These are phyloP conservation scores for Metschnikowia gelsemii DNA, from an alignment of 805 yeast species.

Conservation along the genomic window DNA sequence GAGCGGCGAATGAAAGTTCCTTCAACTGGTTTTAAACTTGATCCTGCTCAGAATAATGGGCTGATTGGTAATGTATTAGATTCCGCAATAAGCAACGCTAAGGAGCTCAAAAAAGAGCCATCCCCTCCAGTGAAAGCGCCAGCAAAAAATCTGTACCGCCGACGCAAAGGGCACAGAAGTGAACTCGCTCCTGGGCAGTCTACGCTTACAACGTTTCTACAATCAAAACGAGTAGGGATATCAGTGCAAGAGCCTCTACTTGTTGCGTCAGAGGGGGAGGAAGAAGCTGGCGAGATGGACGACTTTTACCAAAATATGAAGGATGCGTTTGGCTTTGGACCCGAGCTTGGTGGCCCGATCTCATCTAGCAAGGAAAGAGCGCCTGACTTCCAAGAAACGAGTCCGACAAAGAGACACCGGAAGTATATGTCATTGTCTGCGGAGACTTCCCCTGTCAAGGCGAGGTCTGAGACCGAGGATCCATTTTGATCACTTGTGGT, in stretches of 20 bases:
- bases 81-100: not conserved
- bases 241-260: conserved; percentile 12
- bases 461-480: conserved; percentile 4
- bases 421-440: conserved; percentile 15
- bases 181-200: conserved; percentile 21
- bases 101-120: not conserved
- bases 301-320: conserved; percentile 5
- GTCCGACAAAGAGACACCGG: conserved; percentile 18
- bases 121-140: not conserved
- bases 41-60: not conserved
- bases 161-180: conserved; percentile 9
- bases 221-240: conserved; percentile 3
- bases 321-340: conserved; percentile 9
- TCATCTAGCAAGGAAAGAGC: conserved; percentile 3
- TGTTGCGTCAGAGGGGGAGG: conserved; percentile 18
- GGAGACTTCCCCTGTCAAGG: conserved; percentile 16
- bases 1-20: not conserved
- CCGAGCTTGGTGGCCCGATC: conserved; percentile 7
- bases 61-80: not conserved
- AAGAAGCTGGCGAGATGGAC: conserved; percentile 12
- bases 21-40: not conserved
- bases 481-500: conserved; percentile 3
- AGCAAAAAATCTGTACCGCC: conserved; percentile 8
- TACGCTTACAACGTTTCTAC: conserved; percentile 20
- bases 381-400: conserved; percentile 13